These are phyloP conservation scores for Trichophyton rubrum DNA, from an alignment of 2,329 filamentous ascomycete genomes.

Conservation along the genomic window DNA sequence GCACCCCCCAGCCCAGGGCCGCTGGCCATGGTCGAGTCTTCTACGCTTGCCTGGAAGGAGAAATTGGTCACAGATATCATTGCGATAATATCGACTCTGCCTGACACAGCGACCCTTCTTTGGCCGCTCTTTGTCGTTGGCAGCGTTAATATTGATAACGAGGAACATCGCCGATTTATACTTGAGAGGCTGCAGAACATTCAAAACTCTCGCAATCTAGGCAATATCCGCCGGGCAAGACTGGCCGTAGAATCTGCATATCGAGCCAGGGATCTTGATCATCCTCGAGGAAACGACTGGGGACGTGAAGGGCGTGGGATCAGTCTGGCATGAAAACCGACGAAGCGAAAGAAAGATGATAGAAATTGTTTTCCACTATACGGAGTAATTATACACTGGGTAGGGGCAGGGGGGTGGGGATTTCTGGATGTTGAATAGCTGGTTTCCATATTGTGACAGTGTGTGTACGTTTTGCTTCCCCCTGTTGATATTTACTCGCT, in stretches of 20 bases:
- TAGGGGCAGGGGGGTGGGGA: not conserved
- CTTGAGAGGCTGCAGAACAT: constrained; percentile 18
- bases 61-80: constrained; percentile 15
- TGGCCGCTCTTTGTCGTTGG: constrained; percentile 20
- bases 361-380: not conserved
- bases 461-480: not conserved
- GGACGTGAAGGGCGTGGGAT: constrained; percentile 8
- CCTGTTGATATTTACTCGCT: not conserved
- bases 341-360: not conserved
- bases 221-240: constrained; percentile 18
- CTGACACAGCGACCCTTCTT: constrained; percentile 16
- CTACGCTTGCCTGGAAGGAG: constrained; percentile 8
- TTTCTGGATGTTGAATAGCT: not conserved
- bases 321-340: constrained; percentile 10
- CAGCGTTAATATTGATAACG: constrained; percentile 16
- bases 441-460: not conserved
- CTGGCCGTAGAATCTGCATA: constrained; percentile 17
- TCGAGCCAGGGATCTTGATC: constrained; percentile 12
- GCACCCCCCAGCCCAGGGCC: not conserved
- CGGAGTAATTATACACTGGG: not conserved
- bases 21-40: constrained; percentile 1
- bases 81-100: constrained; percentile 14
- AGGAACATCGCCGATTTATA: constrained; percentile 21
- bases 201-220: constrained; percentile 19
- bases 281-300: constrained; percentile 11